Conservation (phyloP, 139 green algal genomes). For the Klebsormidium nitens region DNA sequence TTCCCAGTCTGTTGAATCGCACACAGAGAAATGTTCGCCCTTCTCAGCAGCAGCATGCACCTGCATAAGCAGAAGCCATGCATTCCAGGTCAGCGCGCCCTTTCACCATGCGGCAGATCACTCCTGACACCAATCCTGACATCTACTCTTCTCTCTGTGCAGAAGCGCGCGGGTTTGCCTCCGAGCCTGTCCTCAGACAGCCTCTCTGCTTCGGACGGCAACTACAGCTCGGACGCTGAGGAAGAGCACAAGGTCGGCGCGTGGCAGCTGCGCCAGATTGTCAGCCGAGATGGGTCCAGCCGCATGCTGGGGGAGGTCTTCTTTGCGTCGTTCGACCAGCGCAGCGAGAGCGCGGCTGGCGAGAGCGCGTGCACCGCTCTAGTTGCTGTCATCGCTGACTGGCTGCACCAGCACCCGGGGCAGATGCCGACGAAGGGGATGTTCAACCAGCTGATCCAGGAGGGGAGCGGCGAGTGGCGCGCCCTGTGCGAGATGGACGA, state of each 20-base stretch:
- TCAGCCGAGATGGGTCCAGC: slow-evolving; percentile 13
- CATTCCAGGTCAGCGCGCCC: neutral
- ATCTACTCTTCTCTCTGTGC: neutral
- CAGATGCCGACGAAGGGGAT: slow-evolving; percentile 20
- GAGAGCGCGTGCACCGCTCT: slow-evolving; percentile 31
- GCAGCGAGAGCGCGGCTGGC: slow-evolving; percentile 27
- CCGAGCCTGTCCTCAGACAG: no score
- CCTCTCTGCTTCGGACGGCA: neutral
- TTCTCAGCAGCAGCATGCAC: no score
- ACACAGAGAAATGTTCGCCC: no score
- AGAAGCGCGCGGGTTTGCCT: slow-evolving; percentile 1
- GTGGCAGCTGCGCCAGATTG: slow-evolving; percentile 12
- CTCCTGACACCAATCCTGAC: neutral
- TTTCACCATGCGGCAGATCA: neutral
- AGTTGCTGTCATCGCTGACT: slow-evolving; percentile 30
- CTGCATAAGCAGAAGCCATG: slow-evolving; percentile 24
- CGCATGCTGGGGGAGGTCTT: slow-evolving; percentile 10
- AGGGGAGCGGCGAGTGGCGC: slow-evolving; percentile 31
- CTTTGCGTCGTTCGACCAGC: slow-evolving; percentile 27
- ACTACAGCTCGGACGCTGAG: slow-evolving; percentile 19
- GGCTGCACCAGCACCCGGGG: slow-evolving; percentile 15
- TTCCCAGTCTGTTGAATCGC: no score
- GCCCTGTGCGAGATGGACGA: slow-evolving; percentile 19
- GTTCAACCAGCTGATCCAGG: slow-evolving; percentile 25
- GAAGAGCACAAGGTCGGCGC: slow-evolving; percentile 12